Evolutionary conservation across 306 rosid genomes (phyloP).

Genomic region (Dalbergia oliveri): DNA sequence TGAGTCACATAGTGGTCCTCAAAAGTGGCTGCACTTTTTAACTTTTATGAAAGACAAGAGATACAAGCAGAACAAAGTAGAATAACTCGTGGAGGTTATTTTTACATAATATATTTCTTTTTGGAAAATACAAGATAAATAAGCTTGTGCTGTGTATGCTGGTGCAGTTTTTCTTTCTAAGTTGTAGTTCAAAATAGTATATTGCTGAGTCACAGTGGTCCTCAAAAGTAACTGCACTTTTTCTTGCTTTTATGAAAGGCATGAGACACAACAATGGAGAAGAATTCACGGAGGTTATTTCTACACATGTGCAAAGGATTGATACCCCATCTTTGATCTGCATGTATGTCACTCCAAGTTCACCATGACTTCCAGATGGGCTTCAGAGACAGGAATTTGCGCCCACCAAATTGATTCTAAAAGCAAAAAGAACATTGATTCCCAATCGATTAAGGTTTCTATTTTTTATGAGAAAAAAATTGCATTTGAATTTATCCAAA

Average conservation of each 20-base stretch:
- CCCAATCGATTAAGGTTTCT: background rate
- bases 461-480: background rate
- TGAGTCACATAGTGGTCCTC: slow-evolving; percentile 43
- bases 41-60: slow-evolving; percentile 36
- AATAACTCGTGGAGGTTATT: slow-evolving; percentile 20
- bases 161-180: no score
- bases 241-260: slow-evolving; percentile 36
- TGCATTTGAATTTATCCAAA: background rate
- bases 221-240: slow-evolving; percentile 50
- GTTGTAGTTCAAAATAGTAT: background rate
- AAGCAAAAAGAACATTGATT: slow-evolving; percentile 10
- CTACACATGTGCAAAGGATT: slow-evolving; percentile 27
- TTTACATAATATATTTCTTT: background rate
- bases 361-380: slow-evolving; percentile 2
- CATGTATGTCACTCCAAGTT: slow-evolving; percentile 28
- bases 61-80: slow-evolving; percentile 36
- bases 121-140: no score
- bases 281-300: slow-evolving; percentile 34
- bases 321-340: slow-evolving; percentile 30
- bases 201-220: slow-evolving; percentile 29
- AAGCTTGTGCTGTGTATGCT: no score
- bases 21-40: slow-evolving; percentile 46
- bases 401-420: slow-evolving; percentile 27
- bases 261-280: slow-evolving; percentile 8
- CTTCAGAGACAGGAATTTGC: slow-evolving; percentile 14